Evolutionary conservation across 768 basidiomycete species (phyloP), one percentile per base, ranked within the genome.

Genomic region (Lactarius psammicola): DNA sequence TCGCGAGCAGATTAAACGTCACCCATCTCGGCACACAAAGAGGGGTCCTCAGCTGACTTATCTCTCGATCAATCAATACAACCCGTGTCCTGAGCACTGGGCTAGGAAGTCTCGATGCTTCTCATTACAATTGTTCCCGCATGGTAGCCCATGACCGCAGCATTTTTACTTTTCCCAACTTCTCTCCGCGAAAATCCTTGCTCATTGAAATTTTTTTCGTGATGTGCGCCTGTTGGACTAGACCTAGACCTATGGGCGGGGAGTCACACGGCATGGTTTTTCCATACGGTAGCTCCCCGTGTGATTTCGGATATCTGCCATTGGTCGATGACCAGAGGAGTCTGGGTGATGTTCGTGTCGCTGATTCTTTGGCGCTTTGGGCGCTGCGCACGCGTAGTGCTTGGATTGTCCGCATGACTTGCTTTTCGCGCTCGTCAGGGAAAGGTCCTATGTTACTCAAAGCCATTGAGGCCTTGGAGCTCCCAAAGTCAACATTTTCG

Each of bases 11-110:
- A 38, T 40, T 40, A 40, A 40, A 18, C 38, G 6, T 40, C 38
- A 17, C 17, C 17, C 38, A 11, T n/a, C n/a, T n/a, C n/a, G n/a
- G 38, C 38, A 17, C 15, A 46, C 44, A 46, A 42, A 42, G 40
- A 42, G 87, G n/a, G 81, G 73, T 89, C 88, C 2, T 88, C 72
- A 0, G 84, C 85, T 17, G 87, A 89, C 68, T 88, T 77, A 71
- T 89, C 88, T 72, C 83, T 85, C 23, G 89, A 75, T 42, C 84
- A n/a, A n/a, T n/a, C n/a, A 20, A 6, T n/a, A n/a, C 73, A 30
- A 84, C 70, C 31, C 64, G 40, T 66, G 44, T n/a, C n/a, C 44
- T 46, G n/a, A 4, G 3, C n/a, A 10, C 42, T 67, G 60, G 26
- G n/a, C n/a, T 68, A 44, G 62, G n/a, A n/a, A n/a, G n/a, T n/a